A percentile compares a stretch with the other conserved stretches of the same genome.
Conservation (phyloP, 192 early-diverging fungal species). For the Backusella liffmaniae region DNA sequence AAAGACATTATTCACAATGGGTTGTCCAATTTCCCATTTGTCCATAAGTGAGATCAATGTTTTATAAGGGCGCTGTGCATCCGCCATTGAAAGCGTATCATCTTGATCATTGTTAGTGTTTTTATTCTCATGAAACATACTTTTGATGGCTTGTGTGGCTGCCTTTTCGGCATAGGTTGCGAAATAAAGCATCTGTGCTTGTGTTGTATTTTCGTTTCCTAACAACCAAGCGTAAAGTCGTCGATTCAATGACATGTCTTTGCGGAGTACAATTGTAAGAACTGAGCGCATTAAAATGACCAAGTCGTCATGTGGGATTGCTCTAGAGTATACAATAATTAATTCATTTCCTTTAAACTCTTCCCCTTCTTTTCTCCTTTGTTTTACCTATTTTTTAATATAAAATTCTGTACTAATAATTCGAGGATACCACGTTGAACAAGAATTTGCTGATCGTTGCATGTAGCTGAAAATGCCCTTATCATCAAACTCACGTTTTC, state of each 20-base stretch:
- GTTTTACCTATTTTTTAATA: conserved; percentile 53
- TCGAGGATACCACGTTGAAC: conserved; percentile 86
- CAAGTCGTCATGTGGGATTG: conserved; percentile 67
- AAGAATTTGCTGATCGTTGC: conserved; percentile 73
- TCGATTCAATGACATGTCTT: conserved; percentile 93
- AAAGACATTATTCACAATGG: conserved; percentile 70
- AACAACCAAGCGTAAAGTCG: conserved; percentile 91
- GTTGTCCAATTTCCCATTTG: conserved; percentile 78
- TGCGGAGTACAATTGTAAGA: conserved; percentile 75
- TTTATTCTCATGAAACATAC: conserved; percentile 38
- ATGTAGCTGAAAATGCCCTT: conserved; percentile 68
- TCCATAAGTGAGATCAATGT: conserved; percentile 87
- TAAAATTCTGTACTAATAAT: conserved; percentile 73
- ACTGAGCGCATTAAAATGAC: conserved; percentile 70
- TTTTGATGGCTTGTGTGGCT: conserved; percentile 55
- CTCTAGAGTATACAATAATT: conserved; percentile 17
- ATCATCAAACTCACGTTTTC: conserved; percentile 69
- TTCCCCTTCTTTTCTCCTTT: neutral
- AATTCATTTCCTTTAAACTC: neutral
- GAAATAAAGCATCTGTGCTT: conserved; percentile 54
- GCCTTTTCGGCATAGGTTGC: conserved; percentile 47
- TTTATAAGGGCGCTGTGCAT: conserved; percentile 67
- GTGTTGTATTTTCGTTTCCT: conserved; percentile 39
- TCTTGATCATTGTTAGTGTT: neutral
- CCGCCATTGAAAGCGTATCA: conserved; percentile 15